Conservation (phyloP, 768 basidiomycete species). For the Amanita jacksonii region DNA sequence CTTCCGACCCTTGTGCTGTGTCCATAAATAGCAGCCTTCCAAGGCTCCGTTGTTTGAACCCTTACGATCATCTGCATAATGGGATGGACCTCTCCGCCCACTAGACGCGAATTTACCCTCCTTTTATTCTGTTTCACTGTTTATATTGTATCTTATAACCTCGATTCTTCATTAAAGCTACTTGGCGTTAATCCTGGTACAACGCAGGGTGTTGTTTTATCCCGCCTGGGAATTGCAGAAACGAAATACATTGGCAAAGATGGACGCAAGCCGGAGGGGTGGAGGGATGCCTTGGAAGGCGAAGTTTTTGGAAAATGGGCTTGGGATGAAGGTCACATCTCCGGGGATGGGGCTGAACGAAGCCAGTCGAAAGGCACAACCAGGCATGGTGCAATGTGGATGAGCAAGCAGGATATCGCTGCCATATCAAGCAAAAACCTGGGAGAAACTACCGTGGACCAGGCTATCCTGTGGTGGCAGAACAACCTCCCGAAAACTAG, state of each 20-base stretch:
- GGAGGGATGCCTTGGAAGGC: slow-evolving; percentile 49
- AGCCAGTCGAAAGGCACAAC: slow-evolving; percentile 32
- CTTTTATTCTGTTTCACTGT: slow-evolving; percentile 53
- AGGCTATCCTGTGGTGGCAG: slow-evolving; percentile 49
- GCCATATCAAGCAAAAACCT: slow-evolving; percentile 17
- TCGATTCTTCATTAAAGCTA: slow-evolving; percentile 52
- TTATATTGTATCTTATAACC: slow-evolving; percentile 67
- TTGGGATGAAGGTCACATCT: slow-evolving; percentile 53
- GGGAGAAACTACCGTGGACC: slow-evolving; percentile 33
- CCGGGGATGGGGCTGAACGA: slow-evolving; percentile 43
- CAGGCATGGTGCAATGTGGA: slow-evolving; percentile 37
- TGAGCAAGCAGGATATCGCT: slow-evolving; percentile 23
- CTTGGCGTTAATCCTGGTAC: slow-evolving; percentile 35
- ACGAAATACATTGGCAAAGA: slow-evolving; percentile 30
- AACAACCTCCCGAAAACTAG: slow-evolving; percentile 43
- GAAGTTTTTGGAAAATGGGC: slow-evolving; percentile 63
- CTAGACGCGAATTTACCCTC: slow-evolving; percentile 64
- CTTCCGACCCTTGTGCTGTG: not conserved
- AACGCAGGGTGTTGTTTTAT: slow-evolving; percentile 28
- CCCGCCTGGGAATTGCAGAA: slow-evolving; percentile 29
- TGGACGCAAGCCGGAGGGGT: slow-evolving; percentile 39
- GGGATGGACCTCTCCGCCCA: slow-evolving; percentile 60
- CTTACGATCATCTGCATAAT: slow-evolving; percentile 20
- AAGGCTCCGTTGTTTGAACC: no score
- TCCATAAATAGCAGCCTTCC: no score